Conservation (phyloP, 2,329 filamentous ascomycete genomes). For the Thelonectria olida region DNA sequence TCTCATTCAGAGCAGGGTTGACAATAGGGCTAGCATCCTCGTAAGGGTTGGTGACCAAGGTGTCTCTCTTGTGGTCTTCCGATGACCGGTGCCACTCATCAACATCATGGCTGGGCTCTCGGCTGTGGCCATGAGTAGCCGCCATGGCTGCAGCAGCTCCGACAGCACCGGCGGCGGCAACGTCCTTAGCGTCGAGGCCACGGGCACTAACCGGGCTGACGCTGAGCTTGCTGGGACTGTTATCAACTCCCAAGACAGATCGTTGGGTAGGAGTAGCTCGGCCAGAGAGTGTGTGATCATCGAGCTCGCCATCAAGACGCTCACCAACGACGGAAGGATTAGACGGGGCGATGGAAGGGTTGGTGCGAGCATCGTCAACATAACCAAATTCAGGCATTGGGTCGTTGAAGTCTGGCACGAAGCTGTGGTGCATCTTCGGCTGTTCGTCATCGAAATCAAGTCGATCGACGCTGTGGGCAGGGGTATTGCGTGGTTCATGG, state of each 20-base stretch:
- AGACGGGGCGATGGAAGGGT: constrained; percentile 68
- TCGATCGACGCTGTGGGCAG: constrained; percentile 67
- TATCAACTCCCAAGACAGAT: constrained; percentile 39
- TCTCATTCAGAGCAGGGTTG: constrained; percentile 61
- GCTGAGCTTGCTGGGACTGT: constrained; percentile 47
- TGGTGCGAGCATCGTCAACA: constrained; percentile 75
- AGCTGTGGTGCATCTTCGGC: constrained; percentile 72
- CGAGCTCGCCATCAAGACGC: constrained; percentile 64
- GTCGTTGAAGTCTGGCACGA: constrained; percentile 73
- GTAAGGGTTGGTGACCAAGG: constrained; percentile 73
- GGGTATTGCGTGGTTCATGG: constrained; percentile 63
- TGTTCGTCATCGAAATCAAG: constrained; percentile 60
- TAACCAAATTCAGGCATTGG: constrained; percentile 83
- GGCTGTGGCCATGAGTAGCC: constrained; percentile 54
- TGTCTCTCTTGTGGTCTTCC: constrained; percentile 71
- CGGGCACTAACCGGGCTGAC: constrained; percentile 33
- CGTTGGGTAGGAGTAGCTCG: constrained; percentile 59
- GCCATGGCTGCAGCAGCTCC: constrained; percentile 59
- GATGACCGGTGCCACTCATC: constrained; percentile 73
- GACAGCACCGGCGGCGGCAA: constrained; percentile 62
- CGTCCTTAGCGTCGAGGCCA: constrained; percentile 49
- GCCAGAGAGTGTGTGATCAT: constrained; percentile 62
- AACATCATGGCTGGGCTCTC: constrained; percentile 64
- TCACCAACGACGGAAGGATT: constrained; percentile 70
- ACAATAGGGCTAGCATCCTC: constrained; percentile 71